Conservation (phyloP, 305 asterid genomes). For the Withania somnifera region DNA sequence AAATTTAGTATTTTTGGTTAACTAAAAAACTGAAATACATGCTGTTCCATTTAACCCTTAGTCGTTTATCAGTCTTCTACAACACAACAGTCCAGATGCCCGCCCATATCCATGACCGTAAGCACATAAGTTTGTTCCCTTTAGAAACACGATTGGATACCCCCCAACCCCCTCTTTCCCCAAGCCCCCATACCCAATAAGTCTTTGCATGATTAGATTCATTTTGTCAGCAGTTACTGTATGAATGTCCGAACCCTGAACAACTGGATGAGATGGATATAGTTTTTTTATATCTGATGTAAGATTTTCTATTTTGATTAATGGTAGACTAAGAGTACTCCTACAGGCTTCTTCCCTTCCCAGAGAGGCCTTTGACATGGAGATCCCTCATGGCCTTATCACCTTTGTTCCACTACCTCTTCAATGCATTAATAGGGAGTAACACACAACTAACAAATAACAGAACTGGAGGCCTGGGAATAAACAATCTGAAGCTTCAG, state of each 20-base stretch:
- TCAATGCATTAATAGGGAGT: neutral
- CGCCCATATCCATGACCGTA: neutral
- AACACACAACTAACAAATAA: neutral
- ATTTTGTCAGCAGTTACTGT: neutral
- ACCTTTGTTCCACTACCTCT: neutral
- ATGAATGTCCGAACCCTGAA: neutral
- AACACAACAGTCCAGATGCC: neutral
- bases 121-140: neutral
- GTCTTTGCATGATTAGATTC: neutral
- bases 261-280: neutral
- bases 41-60: neutral
- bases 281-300: neutral
- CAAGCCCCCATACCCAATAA: neutral
- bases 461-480: too few relatives aligned
- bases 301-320: neutral
- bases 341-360: neutral
- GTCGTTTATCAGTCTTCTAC: neutral
- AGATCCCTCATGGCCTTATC: neutral
- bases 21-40: neutral
- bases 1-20: neutral
- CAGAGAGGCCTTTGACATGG: neutral
- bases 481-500: too few relatives aligned
- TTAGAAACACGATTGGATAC: neutral
- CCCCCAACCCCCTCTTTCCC: neutral
- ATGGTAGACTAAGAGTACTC: neutral